These are phyloP conservation scores for Angomonas deanei DNA, from an alignment of 208 protist genomes.

Conservation along the genomic window DNA sequence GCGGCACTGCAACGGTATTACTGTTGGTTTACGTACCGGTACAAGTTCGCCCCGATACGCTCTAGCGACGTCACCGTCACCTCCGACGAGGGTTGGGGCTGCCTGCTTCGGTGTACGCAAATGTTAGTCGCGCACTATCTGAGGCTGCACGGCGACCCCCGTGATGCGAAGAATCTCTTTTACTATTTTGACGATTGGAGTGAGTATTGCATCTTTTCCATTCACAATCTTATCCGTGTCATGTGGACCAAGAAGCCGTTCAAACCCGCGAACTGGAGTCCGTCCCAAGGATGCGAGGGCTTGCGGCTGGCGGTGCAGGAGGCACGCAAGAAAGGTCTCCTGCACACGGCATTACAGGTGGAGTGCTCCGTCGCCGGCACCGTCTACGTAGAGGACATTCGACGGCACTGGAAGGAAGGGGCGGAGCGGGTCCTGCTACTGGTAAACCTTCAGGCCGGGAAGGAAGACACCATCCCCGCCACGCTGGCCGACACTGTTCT, in stretches of 20 bases:
- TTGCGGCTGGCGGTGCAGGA: constrained; percentile 38
- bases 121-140: constrained; percentile 82
- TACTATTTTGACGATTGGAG: constrained; percentile 41
- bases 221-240: constrained; percentile 56
- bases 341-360: constrained; percentile 36
- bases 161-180: constrained; percentile 8
- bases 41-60: constrained; percentile 42
- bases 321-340: constrained; percentile 20
- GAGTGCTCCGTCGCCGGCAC: constrained; percentile 35
- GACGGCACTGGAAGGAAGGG: constrained; percentile 9
- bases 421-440: constrained; percentile 55
- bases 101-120: constrained; percentile 66
- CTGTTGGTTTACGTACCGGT: constrained; percentile 69
- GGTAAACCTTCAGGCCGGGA: constrained; percentile 40
- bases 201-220: constrained; percentile 44
- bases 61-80: constrained; percentile 11
- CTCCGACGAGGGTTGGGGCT: constrained; percentile 80
- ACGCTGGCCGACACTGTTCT: constrained; percentile 51
- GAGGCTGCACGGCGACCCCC: constrained; percentile 1
- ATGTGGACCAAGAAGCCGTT: constrained; percentile 30
- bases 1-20: constrained; percentile 28
- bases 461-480: constrained; percentile 31
- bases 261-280: constrained; percentile 61
- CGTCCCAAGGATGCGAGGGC: constrained; percentile 68
- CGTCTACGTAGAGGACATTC: constrained; percentile 43